phyloP scores from a whole-genome alignment of 176 grass and related monocot genomes.

The Zoysia japonica region DNA sequence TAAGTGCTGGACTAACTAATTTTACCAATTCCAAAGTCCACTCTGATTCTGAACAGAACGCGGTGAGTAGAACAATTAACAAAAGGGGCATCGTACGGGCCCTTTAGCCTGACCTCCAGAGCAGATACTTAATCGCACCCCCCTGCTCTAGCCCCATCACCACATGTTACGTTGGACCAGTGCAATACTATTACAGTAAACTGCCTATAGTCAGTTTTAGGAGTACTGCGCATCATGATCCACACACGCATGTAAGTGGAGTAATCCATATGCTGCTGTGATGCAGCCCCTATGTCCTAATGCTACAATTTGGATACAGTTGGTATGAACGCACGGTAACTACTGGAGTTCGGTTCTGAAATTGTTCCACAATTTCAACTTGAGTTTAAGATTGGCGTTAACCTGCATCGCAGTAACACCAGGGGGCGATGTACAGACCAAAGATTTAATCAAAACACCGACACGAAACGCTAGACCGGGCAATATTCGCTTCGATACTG shows the following conservation, averaged over 20 bases:
- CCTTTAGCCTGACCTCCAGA: not conserved
- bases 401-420: no score
- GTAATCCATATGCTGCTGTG: no score
- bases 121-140: slow-evolving; percentile 23
- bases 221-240: not conserved
- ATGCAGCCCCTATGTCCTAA: not conserved
- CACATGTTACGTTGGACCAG: slow-evolving; percentile 33
- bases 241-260: not conserved
- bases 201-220: not conserved
- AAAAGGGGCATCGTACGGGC: not conserved
- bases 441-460: not conserved
- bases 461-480: not conserved
- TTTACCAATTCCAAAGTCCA: not conserved
- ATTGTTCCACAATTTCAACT: not conserved
- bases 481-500: slow-evolving; percentile 17
- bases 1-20: no score
- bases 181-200: not conserved
- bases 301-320: not conserved
- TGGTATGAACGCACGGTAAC: not conserved
- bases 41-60: not conserved
- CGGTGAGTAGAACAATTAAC: not conserved
- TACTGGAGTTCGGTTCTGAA: not conserved
- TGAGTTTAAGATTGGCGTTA: not conserved
- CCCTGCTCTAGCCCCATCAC: not conserved
- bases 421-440: no score